A percentile compares a stretch with the other conserved stretches of the same genome.
Evolutionary conservation across 176 grass and related monocot genomes (phyloP).

Genomic region (Bonia amplexicaulis): DNA sequence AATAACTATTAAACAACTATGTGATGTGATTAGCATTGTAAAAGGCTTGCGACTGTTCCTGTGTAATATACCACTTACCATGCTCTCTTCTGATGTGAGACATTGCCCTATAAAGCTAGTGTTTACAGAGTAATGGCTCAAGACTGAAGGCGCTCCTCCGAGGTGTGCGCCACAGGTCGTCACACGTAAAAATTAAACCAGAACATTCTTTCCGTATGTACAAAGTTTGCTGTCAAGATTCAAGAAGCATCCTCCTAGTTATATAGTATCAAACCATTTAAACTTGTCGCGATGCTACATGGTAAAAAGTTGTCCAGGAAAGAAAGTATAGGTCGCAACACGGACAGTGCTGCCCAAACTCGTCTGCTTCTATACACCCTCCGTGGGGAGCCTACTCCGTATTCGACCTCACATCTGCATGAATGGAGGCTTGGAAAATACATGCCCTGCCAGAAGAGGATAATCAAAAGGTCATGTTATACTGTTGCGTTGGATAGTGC

Average conservation of each 20-base stretch:
- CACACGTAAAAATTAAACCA: too few relatives aligned
- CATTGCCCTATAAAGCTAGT: too few relatives aligned
- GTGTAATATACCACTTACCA: too few relatives aligned
- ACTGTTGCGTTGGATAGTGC: background rate
- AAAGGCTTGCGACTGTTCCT: too few relatives aligned
- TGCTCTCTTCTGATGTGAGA: too few relatives aligned
- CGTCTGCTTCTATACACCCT: constrained; percentile 35
- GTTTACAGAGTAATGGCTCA: too few relatives aligned
- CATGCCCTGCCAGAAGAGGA: constrained; percentile 46
- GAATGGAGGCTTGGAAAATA: constrained; percentile 58
- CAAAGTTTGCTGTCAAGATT: constrained; percentile 7
- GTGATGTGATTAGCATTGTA: too few relatives aligned
- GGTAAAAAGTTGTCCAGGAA: constrained; percentile 35
- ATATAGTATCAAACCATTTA: constrained; percentile 35
- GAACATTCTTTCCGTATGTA: constrained; percentile 19
- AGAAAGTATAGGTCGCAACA: constrained; percentile 25
- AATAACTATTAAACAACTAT: too few relatives aligned
- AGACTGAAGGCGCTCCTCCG: too few relatives aligned
- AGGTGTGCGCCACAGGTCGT: too few relatives aligned
- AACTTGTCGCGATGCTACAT: constrained; percentile 9
- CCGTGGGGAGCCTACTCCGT: constrained; percentile 17
- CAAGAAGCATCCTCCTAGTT: constrained; percentile 13
- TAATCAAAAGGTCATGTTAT: background rate
- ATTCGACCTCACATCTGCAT: constrained; percentile 36
- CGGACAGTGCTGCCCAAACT: background rate